Conservation (phyloP, 306 rosid species). For the Vigna angularis region DNA sequence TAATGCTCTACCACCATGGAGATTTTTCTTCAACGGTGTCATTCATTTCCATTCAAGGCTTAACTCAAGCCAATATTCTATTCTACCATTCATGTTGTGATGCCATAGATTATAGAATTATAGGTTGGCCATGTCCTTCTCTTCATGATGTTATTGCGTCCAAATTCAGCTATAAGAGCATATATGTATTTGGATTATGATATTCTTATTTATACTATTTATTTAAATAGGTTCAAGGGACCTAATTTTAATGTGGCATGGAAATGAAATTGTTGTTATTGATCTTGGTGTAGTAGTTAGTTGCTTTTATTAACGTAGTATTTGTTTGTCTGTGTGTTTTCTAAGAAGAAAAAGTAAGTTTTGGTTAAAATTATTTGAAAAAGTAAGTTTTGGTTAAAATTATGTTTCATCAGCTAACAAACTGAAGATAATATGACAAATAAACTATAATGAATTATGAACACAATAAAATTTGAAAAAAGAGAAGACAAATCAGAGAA, state of each 20-base stretch:
- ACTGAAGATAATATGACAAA: no score
- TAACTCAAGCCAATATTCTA: constrained; percentile 36
- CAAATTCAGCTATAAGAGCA: constrained; percentile 12
- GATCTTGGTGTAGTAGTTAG: not conserved
- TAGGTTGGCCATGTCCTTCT: not conserved
- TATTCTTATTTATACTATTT: constrained; percentile 10
- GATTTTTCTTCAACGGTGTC: constrained; percentile 2
- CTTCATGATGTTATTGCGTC: constrained; percentile 9
- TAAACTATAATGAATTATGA: no score
- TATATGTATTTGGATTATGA: not conserved
- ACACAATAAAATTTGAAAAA: no score
- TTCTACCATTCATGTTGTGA: constrained; percentile 18
- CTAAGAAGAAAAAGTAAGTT: no score
- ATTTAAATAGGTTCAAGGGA: constrained; percentile 5
- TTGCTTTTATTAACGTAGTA: not conserved
- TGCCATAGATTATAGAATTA: not conserved
- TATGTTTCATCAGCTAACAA: no score
- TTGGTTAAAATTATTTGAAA: no score
- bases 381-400: no score
- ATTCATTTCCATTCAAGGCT: constrained; percentile 36
- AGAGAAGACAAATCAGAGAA: no score
- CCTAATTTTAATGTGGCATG: constrained; percentile 9
- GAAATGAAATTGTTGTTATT: not conserved
- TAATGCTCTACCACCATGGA: not conserved
- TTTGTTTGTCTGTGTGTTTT: not conserved